Evolutionary conservation across 2,329 filamentous ascomycete genomes (phyloP).

Genomic region (Sordariomycetes sp.): DNA sequence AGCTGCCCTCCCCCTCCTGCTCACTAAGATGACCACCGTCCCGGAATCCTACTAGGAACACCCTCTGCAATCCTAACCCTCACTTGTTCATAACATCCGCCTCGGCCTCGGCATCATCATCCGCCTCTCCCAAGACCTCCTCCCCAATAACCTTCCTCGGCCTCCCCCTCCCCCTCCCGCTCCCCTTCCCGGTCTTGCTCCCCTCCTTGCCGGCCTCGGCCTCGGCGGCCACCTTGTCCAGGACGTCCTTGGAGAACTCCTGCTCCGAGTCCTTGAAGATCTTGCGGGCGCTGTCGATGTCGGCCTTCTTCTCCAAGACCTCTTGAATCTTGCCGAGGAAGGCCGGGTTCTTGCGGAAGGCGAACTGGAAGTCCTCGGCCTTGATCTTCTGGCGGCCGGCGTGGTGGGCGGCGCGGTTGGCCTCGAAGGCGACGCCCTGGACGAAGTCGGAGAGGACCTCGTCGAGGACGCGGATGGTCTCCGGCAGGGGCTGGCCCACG

Average conservation of each 20-base stretch:
- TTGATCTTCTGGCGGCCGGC: slow-evolving; percentile 93
- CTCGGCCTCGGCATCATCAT: slow-evolving; percentile 35
- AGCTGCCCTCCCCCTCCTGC: no score
- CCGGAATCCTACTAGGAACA: background rate
- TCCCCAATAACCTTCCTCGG: slow-evolving; percentile 21
- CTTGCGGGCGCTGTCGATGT: slow-evolving; percentile 75
- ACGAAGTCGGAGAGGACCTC: slow-evolving; percentile 97
- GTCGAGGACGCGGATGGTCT: slow-evolving; percentile 80
- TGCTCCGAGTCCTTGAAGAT: slow-evolving; percentile 59
- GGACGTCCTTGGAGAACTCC: slow-evolving; percentile 39
- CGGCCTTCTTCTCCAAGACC: slow-evolving; percentile 76
- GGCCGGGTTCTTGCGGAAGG: slow-evolving; percentile 70
- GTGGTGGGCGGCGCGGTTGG: slow-evolving; percentile 75
- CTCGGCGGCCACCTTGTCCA: slow-evolving; percentile 25
- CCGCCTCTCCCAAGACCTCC: slow-evolving; percentile 40
- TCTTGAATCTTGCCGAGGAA: slow-evolving; percentile 87
- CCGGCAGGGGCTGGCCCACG: slow-evolving; percentile 63
- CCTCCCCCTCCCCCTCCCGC: background rate
- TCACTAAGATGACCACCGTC: background rate
- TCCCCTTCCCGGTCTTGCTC: slow-evolving; percentile 3
- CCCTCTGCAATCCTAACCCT: background rate
- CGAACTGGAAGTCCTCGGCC: slow-evolving; percentile 95
- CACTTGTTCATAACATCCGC: slow-evolving; percentile 27
- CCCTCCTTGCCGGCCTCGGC: slow-evolving; percentile 15
- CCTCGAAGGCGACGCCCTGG: slow-evolving; percentile 84